A percentile compares a stretch with the other conserved stretches of the same genome.
Conservation (phyloP, 1,284 basidiomycete species). For the Cutaneotrichosporon arboriforme region DNA sequence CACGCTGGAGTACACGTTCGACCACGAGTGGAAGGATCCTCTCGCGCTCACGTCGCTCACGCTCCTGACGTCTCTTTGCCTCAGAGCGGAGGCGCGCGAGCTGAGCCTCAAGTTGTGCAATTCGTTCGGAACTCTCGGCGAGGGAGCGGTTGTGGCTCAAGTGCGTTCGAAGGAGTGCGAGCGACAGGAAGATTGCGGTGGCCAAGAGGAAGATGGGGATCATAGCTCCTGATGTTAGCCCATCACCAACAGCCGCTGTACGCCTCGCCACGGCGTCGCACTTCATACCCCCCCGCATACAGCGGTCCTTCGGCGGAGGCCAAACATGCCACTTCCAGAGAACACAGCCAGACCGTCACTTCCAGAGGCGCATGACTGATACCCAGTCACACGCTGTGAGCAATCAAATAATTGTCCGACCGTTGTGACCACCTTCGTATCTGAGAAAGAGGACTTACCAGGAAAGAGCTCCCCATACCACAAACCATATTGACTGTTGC, state of each 20-base stretch:
- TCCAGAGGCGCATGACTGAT: no score
- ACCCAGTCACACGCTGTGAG: no score
- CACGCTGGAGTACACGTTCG: conserved; percentile 39
- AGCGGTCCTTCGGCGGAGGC: no score
- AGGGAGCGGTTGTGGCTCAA: conserved; percentile 40
- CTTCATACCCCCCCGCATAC: no score
- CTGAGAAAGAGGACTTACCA: conserved; percentile 31
- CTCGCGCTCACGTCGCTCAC: conserved; percentile 39
- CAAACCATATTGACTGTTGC: conserved; percentile 25
- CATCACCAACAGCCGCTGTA: no score
- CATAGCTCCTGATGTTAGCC: conserved; percentile 36
- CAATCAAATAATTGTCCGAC: no score
- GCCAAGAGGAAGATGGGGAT: conserved; percentile 45
- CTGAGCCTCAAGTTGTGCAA: conserved; percentile 40
- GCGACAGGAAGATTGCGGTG: conserved; percentile 44
- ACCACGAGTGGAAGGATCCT: conserved; percentile 42
- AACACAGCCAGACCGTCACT: no score
- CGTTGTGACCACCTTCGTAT: no score
- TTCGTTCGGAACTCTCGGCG: conserved; percentile 31
- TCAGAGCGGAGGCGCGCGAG: conserved; percentile 28
- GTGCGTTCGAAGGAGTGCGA: conserved; percentile 37
- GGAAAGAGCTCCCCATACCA: conserved; percentile 45
- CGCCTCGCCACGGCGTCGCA: no score
- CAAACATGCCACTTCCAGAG: no score
- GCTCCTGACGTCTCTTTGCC: conserved; percentile 23